phyloP scores from a whole-genome alignment of 148 eudicot species.

The Cornus suecica region DNA sequence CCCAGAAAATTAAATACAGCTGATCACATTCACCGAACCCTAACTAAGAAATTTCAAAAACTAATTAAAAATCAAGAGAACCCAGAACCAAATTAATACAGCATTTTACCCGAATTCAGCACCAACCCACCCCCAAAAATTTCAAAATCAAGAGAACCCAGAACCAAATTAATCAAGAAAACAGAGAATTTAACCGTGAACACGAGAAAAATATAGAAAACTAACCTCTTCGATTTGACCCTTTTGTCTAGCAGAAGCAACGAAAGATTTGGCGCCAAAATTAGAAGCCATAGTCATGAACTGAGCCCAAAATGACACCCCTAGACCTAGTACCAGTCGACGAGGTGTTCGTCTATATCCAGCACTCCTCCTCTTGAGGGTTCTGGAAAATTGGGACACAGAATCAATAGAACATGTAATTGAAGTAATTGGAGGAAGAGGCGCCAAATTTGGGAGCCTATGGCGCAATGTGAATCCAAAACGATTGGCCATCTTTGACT shows the following conservation, averaged over 20 bases:
- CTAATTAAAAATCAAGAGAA: neutral
- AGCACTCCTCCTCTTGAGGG: slow-evolving; percentile 12
- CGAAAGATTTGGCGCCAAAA: slow-evolving; percentile 49
- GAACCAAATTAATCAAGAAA: slow-evolving; percentile 14
- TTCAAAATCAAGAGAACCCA: slow-evolving; percentile 16
- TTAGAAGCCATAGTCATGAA: slow-evolving; percentile 56
- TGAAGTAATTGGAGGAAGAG: slow-evolving; percentile 15
- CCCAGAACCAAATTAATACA: neutral
- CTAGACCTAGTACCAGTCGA: slow-evolving; percentile 63
- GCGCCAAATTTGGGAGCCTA: slow-evolving; percentile 19
- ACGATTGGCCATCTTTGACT: slow-evolving; percentile 28
- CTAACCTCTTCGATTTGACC: slow-evolving; percentile 61
- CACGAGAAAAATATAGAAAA: neutral
- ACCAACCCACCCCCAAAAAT: slow-evolving; percentile 22
- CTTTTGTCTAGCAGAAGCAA: slow-evolving; percentile 75
- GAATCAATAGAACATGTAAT: slow-evolving; percentile 14
- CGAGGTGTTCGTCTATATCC: slow-evolving; percentile 33
- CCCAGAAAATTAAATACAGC: neutral
- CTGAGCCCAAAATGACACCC: slow-evolving; percentile 64
- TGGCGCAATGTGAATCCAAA: slow-evolving; percentile 23
- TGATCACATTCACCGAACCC: neutral
- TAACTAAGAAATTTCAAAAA: neutral
- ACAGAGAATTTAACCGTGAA: neutral
- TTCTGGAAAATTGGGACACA: slow-evolving; percentile 17
- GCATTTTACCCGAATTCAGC: neutral